phyloP scores from a whole-genome alignment of 1,284 basidiomycete genomes.

The Cryptococcus maquisensis region DNA sequence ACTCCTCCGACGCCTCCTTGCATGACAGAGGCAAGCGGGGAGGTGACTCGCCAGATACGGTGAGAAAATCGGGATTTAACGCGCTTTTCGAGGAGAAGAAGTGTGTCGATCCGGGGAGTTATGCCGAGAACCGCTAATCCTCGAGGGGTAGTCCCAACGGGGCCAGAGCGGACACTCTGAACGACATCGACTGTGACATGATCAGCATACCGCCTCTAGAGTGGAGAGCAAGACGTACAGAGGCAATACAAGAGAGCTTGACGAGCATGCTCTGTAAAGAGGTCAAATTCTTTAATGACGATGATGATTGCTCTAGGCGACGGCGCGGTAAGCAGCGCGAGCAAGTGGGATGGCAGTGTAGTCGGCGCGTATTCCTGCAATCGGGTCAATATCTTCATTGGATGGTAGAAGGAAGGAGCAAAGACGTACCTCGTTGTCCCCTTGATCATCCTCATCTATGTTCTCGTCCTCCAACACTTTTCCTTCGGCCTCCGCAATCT shows the following conservation, averaged over 20 bases:
- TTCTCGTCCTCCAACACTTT: constrained; percentile 48
- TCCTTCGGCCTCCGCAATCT: constrained; percentile 53
- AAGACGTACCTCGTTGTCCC: constrained; percentile 13
- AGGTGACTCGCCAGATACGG: constrained; percentile 70
- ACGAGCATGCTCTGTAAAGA: constrained; percentile 81
- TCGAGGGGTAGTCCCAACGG: constrained; percentile 41
- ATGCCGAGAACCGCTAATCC: constrained; percentile 80
- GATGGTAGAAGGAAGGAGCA: not conserved
- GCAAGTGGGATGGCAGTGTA: constrained; percentile 63
- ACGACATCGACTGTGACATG: constrained; percentile 48
- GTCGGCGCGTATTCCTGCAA: constrained; percentile 53
- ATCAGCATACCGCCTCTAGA: not conserved
- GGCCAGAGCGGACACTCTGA: constrained; percentile 50
- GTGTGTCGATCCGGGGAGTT: constrained; percentile 73
- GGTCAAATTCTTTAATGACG: constrained; percentile 82
- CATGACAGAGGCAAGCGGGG: constrained; percentile 49
- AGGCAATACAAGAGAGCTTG: constrained; percentile 85
- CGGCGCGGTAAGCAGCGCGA: constrained; percentile 70
- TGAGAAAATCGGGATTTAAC: constrained; percentile 95
- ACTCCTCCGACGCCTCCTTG: not conserved
- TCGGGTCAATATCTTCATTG: not conserved
- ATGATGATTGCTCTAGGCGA: constrained; percentile 76
- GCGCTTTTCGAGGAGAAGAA: constrained; percentile 84
- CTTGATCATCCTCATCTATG: constrained; percentile 42
- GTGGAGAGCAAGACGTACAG: constrained; percentile 56